Conservation (phyloP, 2,329 filamentous ascomycete species). For the Exophiala xenobiotica region DNA sequence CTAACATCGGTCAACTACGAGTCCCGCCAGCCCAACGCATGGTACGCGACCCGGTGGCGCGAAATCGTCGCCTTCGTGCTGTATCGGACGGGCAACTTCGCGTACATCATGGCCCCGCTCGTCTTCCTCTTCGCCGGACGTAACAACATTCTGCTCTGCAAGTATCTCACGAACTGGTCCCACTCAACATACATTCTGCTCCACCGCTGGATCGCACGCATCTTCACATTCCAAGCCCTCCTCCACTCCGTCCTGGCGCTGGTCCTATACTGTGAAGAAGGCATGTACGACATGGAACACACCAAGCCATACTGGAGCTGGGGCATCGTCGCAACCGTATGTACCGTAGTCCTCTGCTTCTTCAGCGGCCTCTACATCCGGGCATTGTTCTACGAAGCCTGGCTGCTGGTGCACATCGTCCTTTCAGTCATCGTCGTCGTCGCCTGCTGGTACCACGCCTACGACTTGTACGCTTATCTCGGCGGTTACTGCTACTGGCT, state of each 20-base stretch:
- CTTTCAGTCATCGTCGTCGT: slow-evolving; percentile 35
- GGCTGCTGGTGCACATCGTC: slow-evolving; percentile 29
- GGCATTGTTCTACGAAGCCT: neutral
- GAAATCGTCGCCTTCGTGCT: too few species aligned
- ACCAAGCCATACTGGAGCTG: slow-evolving; percentile 38
- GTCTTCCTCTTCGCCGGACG: slow-evolving; percentile 38
- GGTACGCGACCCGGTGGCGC: too few species aligned
- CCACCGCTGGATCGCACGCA: slow-evolving; percentile 37
- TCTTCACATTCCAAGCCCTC: slow-evolving; percentile 31
- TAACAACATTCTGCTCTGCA: slow-evolving; percentile 42
- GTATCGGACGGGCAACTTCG: slow-evolving; percentile 36
- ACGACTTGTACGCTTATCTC: slow-evolving; percentile 38
- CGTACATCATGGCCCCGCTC: slow-evolving; percentile 34
- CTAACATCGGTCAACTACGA: neutral
- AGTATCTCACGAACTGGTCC: slow-evolving; percentile 41
- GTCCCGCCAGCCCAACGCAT: neutral
- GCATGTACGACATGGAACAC: slow-evolving; percentile 25
- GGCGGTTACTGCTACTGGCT: slow-evolving; percentile 50
- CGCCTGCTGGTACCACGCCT: slow-evolving; percentile 40
- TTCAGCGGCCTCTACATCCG: neutral
- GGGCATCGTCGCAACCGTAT: slow-evolving; percentile 39
- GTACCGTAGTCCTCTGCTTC: slow-evolving; percentile 27
- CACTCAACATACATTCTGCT: slow-evolving; percentile 39
- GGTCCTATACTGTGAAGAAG: slow-evolving; percentile 26
- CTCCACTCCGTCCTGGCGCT: slow-evolving; percentile 32